Percentiles rank a stretch among this genome's conserved stretches.
Conservation (phyloP, 306 rosid genomes). For the Medicago truncatula region DNA sequence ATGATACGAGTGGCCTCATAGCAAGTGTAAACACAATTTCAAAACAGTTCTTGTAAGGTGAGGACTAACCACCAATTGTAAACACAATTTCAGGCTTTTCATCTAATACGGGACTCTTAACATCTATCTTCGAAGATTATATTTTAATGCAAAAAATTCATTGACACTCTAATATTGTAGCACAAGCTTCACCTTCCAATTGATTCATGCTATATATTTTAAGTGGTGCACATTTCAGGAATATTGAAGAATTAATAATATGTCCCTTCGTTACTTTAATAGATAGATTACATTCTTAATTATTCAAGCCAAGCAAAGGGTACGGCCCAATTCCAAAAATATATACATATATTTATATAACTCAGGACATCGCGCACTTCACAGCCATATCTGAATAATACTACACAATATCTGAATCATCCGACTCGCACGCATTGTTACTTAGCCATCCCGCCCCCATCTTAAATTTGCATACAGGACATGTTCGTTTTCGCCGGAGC, state of each 20-base stretch:
- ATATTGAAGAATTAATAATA: too few species aligned
- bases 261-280: neutral
- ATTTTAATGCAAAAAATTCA: too few species aligned
- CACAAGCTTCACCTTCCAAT: too few species aligned
- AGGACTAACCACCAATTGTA: too few species aligned
- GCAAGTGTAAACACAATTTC: too few species aligned
- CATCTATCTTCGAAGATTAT: too few species aligned
- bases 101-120: neutral
- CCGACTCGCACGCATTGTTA: slow-evolving; percentile 51
- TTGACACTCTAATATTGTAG: too few species aligned
- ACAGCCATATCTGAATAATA: slow-evolving; percentile 17
- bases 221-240: too few species aligned
- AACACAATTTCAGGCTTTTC: neutral
- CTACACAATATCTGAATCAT: slow-evolving; percentile 49
- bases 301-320: neutral
- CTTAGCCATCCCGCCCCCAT: slow-evolving; percentile 54
- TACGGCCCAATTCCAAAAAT: neutral
- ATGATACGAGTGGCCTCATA: neutral
- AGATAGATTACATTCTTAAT: slow-evolving; percentile 17
- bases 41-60: too few species aligned
- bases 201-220: too few species aligned
- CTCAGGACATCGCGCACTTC: neutral
- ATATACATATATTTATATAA: slow-evolving; percentile 1
- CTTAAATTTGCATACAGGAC: slow-evolving; percentile 74
- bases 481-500: slow-evolving; percentile 72